Base-by-base conservation (phyloP, 2,329 filamentous ascomycete species). In the Colletotrichum sp. region DNA sequence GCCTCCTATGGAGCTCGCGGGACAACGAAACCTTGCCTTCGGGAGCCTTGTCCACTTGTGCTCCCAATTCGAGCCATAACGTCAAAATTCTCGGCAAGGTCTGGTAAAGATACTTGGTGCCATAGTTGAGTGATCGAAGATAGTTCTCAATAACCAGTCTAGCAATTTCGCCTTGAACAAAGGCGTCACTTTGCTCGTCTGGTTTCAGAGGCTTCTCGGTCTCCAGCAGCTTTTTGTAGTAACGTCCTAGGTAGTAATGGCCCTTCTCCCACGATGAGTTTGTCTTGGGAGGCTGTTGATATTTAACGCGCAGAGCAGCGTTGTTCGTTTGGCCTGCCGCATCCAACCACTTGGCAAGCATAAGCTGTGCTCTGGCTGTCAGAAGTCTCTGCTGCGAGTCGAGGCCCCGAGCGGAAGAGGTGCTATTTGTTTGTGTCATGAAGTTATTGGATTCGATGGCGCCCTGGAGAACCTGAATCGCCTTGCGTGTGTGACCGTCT, bases 311-410 rank as follows among this genome's bases (percentile, higher is more conserved):
- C 77, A 98, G 90, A 6, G 94, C 92, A 60, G 92, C 90, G 6
- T 95, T 94, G 80, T 98, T 94, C 3, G 96, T 98, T 83, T 98
- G 96, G 7, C 97, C 97, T n/a, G 96, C 95, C 71, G 91, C 93
- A 81, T 98, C 97, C 32, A 98, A 93, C 97, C 97, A 99, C 83
- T 98, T 98, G 15, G 97, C 97, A 30, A 98, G 91, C 43, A 98
- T 89, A 10, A 99, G 89, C 81, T 98, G 93, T 28, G 97, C 96
- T 83, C 95, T 90, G 8, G 93, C 93, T n/a, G 91, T 92, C 60
- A 95, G 85, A 48, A 93, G 85, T 75, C 88, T 91, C 78, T 91
- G 89, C 62, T 92, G 89, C 2, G 84, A 80, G 66, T 87, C 89
- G 21, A 86, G 71, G 66, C 81, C 84, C 75, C 83, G 86, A 75